A percentile compares a stretch with the other conserved stretches of the same genome.
phyloP scores from a whole-genome alignment of 352 stramenopile genomes.

The Pythium sukuiense region DNA sequence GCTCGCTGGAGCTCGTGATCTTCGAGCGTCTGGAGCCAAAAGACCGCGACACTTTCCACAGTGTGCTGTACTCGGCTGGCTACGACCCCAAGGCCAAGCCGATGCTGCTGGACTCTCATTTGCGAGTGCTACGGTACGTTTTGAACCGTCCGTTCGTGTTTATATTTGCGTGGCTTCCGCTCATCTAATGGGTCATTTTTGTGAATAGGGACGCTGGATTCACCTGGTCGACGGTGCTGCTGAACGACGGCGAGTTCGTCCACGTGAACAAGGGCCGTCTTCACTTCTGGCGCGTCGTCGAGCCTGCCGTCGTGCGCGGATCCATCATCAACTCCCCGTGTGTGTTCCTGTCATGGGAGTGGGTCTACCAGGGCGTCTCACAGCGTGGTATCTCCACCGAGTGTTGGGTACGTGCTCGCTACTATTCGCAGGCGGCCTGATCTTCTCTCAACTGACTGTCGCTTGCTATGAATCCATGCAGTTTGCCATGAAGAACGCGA shows the following conservation, averaged over 20 bases:
- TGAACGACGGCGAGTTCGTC: constrained; percentile 78
- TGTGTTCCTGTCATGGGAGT: constrained; percentile 84
- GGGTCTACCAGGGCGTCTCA: constrained; percentile 84
- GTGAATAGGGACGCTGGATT: constrained; percentile 57
- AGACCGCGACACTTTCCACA: constrained; percentile 58
- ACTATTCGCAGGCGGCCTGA: neutral
- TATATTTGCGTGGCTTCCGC: neutral
- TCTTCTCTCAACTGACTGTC: neutral
- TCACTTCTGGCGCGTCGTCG: constrained; percentile 83
- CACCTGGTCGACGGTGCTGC: constrained; percentile 69
- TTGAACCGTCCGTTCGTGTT: neutral
- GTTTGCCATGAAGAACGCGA: constrained; percentile 86
- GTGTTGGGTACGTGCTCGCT: constrained; percentile 56
- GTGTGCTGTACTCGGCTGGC: constrained; percentile 55
- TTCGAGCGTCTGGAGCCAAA: constrained; percentile 77
- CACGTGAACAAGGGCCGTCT: constrained; percentile 86
- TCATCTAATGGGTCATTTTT: neutral
- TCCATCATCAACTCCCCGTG: constrained; percentile 52
- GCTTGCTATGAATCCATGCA: constrained; percentile 14
- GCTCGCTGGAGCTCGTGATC: constrained; percentile 82
- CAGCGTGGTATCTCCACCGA: constrained; percentile 78
- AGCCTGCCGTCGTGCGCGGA: constrained; percentile 36
- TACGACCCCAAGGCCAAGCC: constrained; percentile 64
- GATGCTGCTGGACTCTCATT: constrained; percentile 76
- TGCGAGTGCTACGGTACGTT: constrained; percentile 54